These are phyloP conservation scores for Daldinia sp. DNA, from an alignment of 2,329 filamentous ascomycete genomes.

Conservation along the genomic window DNA sequence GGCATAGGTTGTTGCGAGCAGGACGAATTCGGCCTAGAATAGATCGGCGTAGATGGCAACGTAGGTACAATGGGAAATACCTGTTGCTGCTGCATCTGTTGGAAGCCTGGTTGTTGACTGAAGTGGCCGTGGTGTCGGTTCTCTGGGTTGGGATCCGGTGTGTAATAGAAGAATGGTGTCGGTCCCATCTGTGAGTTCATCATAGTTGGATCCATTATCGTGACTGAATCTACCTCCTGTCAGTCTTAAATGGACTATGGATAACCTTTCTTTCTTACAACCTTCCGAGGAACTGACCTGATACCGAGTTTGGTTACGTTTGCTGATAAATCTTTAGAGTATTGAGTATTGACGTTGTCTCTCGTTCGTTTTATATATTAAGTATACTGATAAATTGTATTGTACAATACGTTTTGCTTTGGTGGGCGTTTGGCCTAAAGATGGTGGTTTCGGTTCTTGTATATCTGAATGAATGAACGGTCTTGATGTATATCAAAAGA, in stretches of 20 bases:
- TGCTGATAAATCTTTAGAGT: constrained; percentile 23
- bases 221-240: constrained; percentile 31
- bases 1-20: constrained; percentile 65
- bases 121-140: constrained; percentile 80
- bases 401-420: constrained; percentile 44
- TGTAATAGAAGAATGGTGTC: constrained; percentile 87
- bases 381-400: constrained; percentile 43
- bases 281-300: constrained; percentile 44
- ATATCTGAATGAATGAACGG: constrained; percentile 47
- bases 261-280: constrained; percentile 6
- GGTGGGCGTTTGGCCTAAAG: constrained; percentile 48
- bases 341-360: constrained; percentile 17
- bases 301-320: constrained; percentile 34
- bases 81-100: constrained; percentile 57
- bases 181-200: constrained; percentile 70
- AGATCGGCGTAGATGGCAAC: constrained; percentile 69
- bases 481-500: constrained; percentile 38
- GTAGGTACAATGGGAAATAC: constrained; percentile 64
- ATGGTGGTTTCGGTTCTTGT: constrained; percentile 48
- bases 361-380: constrained; percentile 45
- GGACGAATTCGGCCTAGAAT: constrained; percentile 71
- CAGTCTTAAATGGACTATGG: constrained; percentile 1
- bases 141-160: constrained; percentile 76
- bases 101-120: constrained; percentile 68
- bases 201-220: constrained; percentile 71